phyloP scores from a whole-genome alignment of 2,329 filamentous ascomycete species.

The Sphaerulina populicola region DNA sequence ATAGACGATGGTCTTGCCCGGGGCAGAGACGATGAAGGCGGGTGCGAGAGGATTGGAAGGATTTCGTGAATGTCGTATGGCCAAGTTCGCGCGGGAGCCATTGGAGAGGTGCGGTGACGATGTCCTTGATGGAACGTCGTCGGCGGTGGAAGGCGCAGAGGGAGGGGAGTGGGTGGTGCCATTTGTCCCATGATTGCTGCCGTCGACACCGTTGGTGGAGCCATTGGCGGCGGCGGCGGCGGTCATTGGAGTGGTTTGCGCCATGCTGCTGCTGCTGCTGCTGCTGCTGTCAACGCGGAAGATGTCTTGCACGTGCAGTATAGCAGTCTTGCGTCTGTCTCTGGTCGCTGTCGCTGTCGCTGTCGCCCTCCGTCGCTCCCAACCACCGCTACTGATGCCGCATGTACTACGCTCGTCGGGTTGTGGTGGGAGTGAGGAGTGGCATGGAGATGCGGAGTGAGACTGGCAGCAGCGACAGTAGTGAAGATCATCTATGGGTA shows the following conservation, averaged over 20 bases:
- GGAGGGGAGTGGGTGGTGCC: constrained; percentile 1
- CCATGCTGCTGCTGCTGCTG: constrained; percentile 1
- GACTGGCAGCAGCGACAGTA: neutral
- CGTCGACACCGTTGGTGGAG: neutral
- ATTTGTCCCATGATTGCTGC: constrained; percentile 3
- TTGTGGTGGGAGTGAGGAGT: neutral
- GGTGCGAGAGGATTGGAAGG: constrained; percentile 59
- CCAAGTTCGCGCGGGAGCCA: neutral
- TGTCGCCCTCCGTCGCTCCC: neutral
- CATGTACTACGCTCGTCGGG: neutral
- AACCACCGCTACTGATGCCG: neutral
- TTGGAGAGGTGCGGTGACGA: neutral
- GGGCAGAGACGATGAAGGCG: constrained; percentile 94
- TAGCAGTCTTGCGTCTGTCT: neutral
- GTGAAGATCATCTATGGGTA: neutral
- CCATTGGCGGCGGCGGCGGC: neutral
- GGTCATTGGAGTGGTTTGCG: neutral
- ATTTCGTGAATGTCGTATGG: constrained; percentile 19
- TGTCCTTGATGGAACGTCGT: constrained; percentile 4
- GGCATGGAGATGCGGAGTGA: neutral
- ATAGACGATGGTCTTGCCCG: constrained; percentile 96
- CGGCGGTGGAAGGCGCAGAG: constrained; percentile 2
- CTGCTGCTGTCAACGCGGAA: neutral
- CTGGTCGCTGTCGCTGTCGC: neutral
- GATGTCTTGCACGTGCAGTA: neutral